Evolutionary conservation across 192 early-diverging fungal genomes (phyloP), one percentile per base, ranked within the genome.

Genomic region (Phlyctochytrium arcticum): DNA sequence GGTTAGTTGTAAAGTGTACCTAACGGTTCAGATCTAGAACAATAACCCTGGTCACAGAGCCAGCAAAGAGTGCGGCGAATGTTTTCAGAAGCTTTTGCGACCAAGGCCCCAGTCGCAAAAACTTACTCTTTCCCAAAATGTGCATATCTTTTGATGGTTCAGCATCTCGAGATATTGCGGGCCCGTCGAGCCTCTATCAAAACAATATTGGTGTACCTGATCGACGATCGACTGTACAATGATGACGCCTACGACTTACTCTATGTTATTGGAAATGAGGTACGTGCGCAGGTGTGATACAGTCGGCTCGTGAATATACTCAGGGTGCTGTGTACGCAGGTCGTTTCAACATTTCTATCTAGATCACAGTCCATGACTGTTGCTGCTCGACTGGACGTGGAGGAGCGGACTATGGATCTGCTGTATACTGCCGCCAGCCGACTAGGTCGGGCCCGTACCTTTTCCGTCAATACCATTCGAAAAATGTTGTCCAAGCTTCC

Each of bases 101-200:
- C 61, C 21, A 75, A 77, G 26, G 70, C 80, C 1, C 63, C 66
- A 12, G 86, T 78, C 19, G 72, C 88, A 44, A 82, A 84, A 55
- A 74, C 56, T 27, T 72, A 92, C 26, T 80, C 90, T 12, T 90
- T 87, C 58, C 78, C 87, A 4, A 86, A 89, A 63, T 77, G 85
- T 3, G 88, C 86, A 4, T 99, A 92, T 71, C 78, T 96, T 9
- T 75, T 93, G 27, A 81, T 91, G 5, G 86, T 94, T 2, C 88
- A 91, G 63, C 84, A 92, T 49, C 82, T 95, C 15, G 96, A 99
- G 64, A 76, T 80, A 5, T 81, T 91, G 67, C 81, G 92, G 23
- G 88, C 88, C 31, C 69, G 75, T 31, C 50, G 54, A 21, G 26
- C 51, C 36, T 54, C 48, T 6, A 65, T 85, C 33, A 87, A 89